Evolutionary conservation across 345 rosid genomes (phyloP), one percentile per base, ranked within the genome.

Genomic region (Clarkia xantiana): DNA sequence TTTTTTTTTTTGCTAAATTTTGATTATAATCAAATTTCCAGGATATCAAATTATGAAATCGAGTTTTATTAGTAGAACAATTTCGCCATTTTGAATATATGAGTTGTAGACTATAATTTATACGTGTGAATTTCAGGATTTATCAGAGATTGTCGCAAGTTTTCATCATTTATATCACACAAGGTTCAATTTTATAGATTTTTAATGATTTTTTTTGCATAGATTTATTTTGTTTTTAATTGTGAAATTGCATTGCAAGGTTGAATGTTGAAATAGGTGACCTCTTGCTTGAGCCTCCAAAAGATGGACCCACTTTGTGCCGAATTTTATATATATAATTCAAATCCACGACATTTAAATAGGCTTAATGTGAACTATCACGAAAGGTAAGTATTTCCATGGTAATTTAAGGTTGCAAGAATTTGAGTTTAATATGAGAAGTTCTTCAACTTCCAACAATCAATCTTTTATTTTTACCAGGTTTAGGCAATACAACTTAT

Each of bases 401-500:
- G 12, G 47, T 6, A 15, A 19, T 34, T 10, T 51, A n/a, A 36
- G 54, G 19, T 4, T 51, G n/a, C 4, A 14, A 51, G n/a, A n/a
- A n/a, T n/a, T n/a, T n/a, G n/a, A n/a, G n/a, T n/a, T n/a, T n/a
- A n/a, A n/a, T n/a, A n/a, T n/a, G n/a, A n/a, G n/a, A n/a, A n/a
- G n/a, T n/a, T n/a, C n/a, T n/a, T n/a, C n/a, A n/a, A n/a, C n/a
- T n/a, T n/a, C n/a, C n/a, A n/a, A n/a, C 16, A 34, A 44, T 15
- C 20, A 36, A n/a, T 47, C 43, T 45, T 22, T 14, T 16, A 34
- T 14, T 42, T 14, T 45, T 29, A 34, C 52, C 81, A 85, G 97
- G 71, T 86, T 77, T 65, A 79, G 94, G 81, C 97, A 86, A 63
- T 90, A 90, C 44, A 96, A 96, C 18, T 64, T 90, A 62, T 90